phyloP scores from a whole-genome alignment of 768 basidiomycete species.

The Suillus subaureus region DNA sequence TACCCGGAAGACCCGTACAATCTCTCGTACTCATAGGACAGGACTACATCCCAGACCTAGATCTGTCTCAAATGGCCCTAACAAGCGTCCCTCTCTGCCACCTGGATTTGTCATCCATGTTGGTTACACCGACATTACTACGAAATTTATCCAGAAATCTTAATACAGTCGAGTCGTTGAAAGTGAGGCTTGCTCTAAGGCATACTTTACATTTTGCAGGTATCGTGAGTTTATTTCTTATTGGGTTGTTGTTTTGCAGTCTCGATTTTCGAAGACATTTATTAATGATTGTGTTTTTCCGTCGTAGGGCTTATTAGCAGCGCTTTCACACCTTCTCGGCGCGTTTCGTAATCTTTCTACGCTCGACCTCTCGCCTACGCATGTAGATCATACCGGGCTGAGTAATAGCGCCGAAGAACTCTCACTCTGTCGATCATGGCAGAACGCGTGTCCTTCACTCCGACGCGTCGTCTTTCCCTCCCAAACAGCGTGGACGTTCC shows the following conservation, averaged over 20 bases:
- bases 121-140: constrained; percentile 57
- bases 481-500: constrained; percentile 51
- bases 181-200: constrained; percentile 59
- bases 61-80: constrained; percentile 51
- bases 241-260: constrained; percentile 12
- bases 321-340: constrained; percentile 57
- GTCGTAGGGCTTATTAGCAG: constrained; percentile 55
- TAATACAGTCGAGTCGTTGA: constrained; percentile 50
- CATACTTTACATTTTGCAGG: constrained; percentile 70
- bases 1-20: constrained; percentile 64
- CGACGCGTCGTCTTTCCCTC: constrained; percentile 58
- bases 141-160: constrained; percentile 57
- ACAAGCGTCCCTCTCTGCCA: constrained; percentile 50
- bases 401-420: constrained; percentile 47
- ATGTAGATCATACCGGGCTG: constrained; percentile 45
- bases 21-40: constrained; percentile 57
- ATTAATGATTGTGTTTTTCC: constrained; percentile 7
- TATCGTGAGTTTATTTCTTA: constrained; percentile 51
- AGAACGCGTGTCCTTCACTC: constrained; percentile 53
- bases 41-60: constrained; percentile 55
- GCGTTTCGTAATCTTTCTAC: constrained; percentile 49
- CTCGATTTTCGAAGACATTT: not conserved
- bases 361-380: constrained; percentile 65
- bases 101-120: constrained; percentile 63
- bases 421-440: constrained; percentile 56